A percentile compares a stretch with the other conserved stretches of the same genome.
phyloP scores from a whole-genome alignment of 768 basidiomycete genomes.

The Termitomyces sp. region DNA sequence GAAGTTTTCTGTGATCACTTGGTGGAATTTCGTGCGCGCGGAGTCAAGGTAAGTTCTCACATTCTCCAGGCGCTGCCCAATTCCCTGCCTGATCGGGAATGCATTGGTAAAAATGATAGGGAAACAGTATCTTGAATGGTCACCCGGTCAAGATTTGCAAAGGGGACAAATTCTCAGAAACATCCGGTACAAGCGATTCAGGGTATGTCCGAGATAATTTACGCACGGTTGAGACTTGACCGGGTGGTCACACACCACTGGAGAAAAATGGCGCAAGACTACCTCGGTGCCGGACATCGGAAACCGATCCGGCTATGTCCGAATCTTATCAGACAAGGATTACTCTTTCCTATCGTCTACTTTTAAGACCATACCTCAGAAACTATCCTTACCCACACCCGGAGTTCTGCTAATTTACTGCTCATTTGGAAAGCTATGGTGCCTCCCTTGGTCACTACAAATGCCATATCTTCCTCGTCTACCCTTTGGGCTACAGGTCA shows the following conservation, averaged over 20 bases:
- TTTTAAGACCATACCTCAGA: slow-evolving; percentile 11
- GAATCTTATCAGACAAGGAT: slow-evolving; percentile 51
- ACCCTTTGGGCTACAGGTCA: slow-evolving; percentile 76
- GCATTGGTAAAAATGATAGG: neutral
- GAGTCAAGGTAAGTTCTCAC: slow-evolving; percentile 4
- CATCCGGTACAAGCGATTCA: slow-evolving; percentile 3
- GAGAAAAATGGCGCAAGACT: neutral
- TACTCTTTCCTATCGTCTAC: neutral
- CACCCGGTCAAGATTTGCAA: neutral
- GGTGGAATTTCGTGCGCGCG: slow-evolving; percentile 3
- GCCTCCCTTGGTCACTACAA: slow-evolving; percentile 1
- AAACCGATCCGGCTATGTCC: slow-evolving; percentile 19
- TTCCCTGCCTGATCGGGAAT: neutral
- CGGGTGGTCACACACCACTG: slow-evolving; percentile 15
- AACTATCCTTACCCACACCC: slow-evolving; percentile 17
- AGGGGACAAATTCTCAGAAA: neutral
- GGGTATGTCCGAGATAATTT: slow-evolving; percentile 7
- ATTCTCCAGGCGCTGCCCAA: neutral
- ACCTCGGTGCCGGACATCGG: slow-evolving; percentile 4
- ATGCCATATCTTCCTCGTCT: slow-evolving; percentile 34
- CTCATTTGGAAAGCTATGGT: slow-evolving; percentile 1
- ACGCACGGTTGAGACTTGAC: slow-evolving; percentile 12
- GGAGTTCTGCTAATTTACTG: slow-evolving; percentile 2
- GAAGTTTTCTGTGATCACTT: slow-evolving; percentile 8
- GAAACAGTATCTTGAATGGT: neutral